Conservation (phyloP, 2,329 filamentous ascomycete species). For the Cladophialophora chaetospira region DNA sequence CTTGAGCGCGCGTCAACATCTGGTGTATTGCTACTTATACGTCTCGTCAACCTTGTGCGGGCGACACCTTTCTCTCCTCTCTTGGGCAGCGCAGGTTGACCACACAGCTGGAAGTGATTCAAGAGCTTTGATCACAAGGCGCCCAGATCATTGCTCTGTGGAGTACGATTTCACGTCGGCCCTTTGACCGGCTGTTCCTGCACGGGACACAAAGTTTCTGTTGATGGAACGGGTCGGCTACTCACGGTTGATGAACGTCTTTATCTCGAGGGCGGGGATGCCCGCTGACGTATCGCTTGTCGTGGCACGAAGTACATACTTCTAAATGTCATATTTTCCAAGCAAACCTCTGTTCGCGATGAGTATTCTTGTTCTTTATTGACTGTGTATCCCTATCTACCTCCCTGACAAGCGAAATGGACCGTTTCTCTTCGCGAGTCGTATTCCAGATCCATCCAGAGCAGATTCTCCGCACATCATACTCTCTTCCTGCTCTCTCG, state of each 20-base stretch:
- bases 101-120: neutral
- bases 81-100: no score
- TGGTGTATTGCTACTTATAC: no score
- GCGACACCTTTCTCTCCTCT: no score
- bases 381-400: neutral
- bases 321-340: neutral
- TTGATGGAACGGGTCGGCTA: neutral
- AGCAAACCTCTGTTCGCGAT: neutral
- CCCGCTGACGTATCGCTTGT: constrained; percentile 10
- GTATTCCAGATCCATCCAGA: neutral
- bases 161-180: no score
- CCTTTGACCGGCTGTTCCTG: no score
- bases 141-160: neutral
- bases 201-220: no score
- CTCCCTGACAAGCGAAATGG: constrained; percentile 9
- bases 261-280: constrained; percentile 13
- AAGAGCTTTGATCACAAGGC: neutral
- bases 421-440: constrained; percentile 4
- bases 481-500: neutral
- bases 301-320: neutral
- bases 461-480: constrained; percentile 7
- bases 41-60: no score
- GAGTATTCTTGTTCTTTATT: constrained; percentile 3
- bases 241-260: constrained; percentile 1
- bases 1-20: no score